Evolutionary conservation across 2,329 filamentous ascomycete genomes (phyloP), one percentile per base, ranked within the genome.

Genomic region (Corynespora cassiicola): DNA sequence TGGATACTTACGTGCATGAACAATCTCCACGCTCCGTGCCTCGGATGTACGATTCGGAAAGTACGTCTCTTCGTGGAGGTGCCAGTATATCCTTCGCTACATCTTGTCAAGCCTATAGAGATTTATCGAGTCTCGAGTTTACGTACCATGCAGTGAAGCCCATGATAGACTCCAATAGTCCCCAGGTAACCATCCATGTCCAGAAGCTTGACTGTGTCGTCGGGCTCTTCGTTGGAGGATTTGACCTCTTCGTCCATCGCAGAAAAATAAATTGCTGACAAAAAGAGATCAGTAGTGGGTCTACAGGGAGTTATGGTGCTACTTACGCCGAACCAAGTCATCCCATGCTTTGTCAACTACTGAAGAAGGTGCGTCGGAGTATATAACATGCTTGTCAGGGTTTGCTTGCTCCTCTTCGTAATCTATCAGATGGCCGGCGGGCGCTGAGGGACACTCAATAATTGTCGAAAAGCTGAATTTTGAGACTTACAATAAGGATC

Each of bases 181-280:
- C 15, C 31, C 5, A 39, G 27, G 20, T 39, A 39, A 11, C 36
- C 36, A 12, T 30, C 36, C n/a, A n/a, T n/a, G n/a, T n/a, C n/a
- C n/a, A n/a, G n/a, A n/a, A n/a, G n/a, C 28, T 34, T 14, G 3
- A 39, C 31, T 11, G 20, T 24, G 12, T 8, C 21, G 19, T 34
- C 31, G 10, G 31, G 31, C 11, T 34, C 31, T 11, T 9, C 31
- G 10, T 25, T 25, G 10, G 31, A 11, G 17, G 11, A 9, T 11
- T 16, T 7, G 6, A 34, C 6, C 31, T 34, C 31, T 10, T 34
- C 31, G 12, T 9, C 14, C 6, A 20, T 34, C 7, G 31, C 31
- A 10, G 24, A 6, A 20, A 34, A 34, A 34, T 34, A 16, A 9
- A 34, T 34, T 6, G 31, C 31, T 34, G 15, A 11, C 7, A 17